phyloP scores from a whole-genome alignment of 2,329 filamentous ascomycete species.

The Trichophyton benhamiae region DNA sequence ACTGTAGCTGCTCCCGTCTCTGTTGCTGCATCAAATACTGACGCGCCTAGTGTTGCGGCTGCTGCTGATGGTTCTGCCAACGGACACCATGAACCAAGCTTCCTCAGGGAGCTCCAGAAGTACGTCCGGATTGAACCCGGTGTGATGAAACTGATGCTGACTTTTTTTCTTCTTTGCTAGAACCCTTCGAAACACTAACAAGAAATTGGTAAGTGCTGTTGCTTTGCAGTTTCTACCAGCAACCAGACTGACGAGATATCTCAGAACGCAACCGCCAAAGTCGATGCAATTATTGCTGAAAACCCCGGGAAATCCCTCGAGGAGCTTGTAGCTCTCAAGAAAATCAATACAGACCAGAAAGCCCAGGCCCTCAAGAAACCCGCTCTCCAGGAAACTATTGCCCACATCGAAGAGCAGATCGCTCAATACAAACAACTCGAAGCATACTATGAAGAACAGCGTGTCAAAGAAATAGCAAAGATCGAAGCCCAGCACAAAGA shows the following conservation, averaged over 20 bases:
- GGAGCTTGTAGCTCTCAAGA: slow-evolving; percentile 49
- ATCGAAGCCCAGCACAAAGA: slow-evolving; percentile 44
- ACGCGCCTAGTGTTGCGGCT: slow-evolving; percentile 10
- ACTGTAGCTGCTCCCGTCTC: slow-evolving; percentile 38
- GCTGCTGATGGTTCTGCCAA: slow-evolving; percentile 38
- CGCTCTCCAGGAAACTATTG: slow-evolving; percentile 42
- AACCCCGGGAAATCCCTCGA: slow-evolving; percentile 49
- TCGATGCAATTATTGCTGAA: slow-evolving; percentile 48
- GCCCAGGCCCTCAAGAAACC: slow-evolving; percentile 52
- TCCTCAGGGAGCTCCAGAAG: slow-evolving; percentile 86
- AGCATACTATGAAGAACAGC: slow-evolving; percentile 44
- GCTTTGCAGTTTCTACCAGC: neutral
- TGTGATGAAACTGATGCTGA: slow-evolving; percentile 9
- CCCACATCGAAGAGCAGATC: slow-evolving; percentile 50
- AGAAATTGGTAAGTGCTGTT: slow-evolving; percentile 66
- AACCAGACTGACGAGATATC: neutral
- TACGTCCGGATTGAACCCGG: slow-evolving; percentile 27
- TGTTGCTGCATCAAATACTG: slow-evolving; percentile 26
- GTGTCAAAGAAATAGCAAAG: slow-evolving; percentile 44
- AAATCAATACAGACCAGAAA: slow-evolving; percentile 55
- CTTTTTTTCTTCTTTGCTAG: slow-evolving; percentile 34
- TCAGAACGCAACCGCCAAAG: slow-evolving; percentile 47
- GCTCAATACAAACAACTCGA: slow-evolving; percentile 49
- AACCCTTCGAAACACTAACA: slow-evolving; percentile 81
- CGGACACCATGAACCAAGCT: slow-evolving; percentile 55